Evolutionary conservation across 2,329 filamentous ascomycete species (phyloP), one percentile per base, ranked within the genome.

Genomic region (Orbilia oligospora): DNA sequence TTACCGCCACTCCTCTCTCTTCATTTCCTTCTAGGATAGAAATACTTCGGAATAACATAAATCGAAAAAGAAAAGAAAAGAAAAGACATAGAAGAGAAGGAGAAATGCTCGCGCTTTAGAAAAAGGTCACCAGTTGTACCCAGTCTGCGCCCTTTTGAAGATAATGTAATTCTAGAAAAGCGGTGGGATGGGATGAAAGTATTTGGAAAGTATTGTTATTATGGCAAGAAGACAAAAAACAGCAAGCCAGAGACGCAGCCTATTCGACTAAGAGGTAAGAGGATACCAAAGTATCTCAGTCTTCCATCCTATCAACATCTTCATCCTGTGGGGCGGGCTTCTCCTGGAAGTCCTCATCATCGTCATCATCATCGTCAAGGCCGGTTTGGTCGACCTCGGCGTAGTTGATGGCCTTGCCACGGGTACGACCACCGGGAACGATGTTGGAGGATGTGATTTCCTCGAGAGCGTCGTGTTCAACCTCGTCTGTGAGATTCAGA

Each of bases 331-430:
- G 18, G 8, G 33, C 22, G 10, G 53, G 0, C 33, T 76, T 71
- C 41, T 71, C 67, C 24, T 71, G 48, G 33, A 71, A 77, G 33
- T 77, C 73, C n/a, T 48, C 71, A 8, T 68, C 73, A n/a, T 71
- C 67, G 22, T 71, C 73, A 8, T 77, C 72, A 18, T 76, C 72
- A 5, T 66, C 61, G 18, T 16, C 49, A 38, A 71, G 72, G 5
- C 58, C 66, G 33, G 67, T 24, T 30, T 71, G 67, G 46, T 71
- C 67, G 63, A 64, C 49, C 9, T 56, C 24, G 36, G 66, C 16
- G 22, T 67, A 77, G 53, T 77, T 51, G 49, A 77, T 6, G 36
- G 58, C 5, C 16, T 67, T 68, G 12, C 38, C 18, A 67, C 73
- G 73, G 22, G 67, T 71, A 36, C 73, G 73, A 2, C 36, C 24